Evolutionary conservation across 352 stramenopile species (phyloP), one percentile per base, ranked within the genome.

Genomic region (Globisporangium yorkense): DNA sequence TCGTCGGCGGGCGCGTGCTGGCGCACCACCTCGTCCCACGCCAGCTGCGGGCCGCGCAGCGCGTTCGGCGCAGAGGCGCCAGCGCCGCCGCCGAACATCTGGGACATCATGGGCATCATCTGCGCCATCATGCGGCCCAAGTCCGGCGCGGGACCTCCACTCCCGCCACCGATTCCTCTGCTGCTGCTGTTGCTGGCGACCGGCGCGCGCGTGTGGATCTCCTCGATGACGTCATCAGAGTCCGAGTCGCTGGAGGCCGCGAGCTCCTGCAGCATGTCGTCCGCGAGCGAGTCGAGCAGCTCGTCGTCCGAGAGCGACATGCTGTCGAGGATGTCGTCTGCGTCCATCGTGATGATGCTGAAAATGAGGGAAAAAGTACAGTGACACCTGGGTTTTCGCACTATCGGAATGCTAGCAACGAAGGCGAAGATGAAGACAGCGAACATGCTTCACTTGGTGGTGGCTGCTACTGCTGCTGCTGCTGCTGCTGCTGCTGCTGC

Each of bases 301-400:
- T 93, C 84, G 72, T 93, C 84, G 73, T 93, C 84, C 68, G 84
- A 93, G 51, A 93, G 74, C 59, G 80, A 90, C 80, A 91, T 90
- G 55, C 71, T 61, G 70, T 93, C 84, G 37, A 93, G 65, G 45
- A 93, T 87, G 64, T 91, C 77, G 57, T 84, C 73, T 66, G 80
- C 69, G 72, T 73, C 84, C 75, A 86, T 43, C 8, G 12, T 43
- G 39, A 43, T 18, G 16, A 43, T 43, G 39, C 12, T 18, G 39
- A 43, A 43, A 43, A 16, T 16, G 39, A 43, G 39, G 39, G 39
- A 27, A 27, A 27, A 27, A 27, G 24, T 27, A 1, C 24, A 27
- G 24, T 27, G 24, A 27, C 24, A 27, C 24, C 24, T 27, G 24
- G 24, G 24, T 27, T 27, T 27, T 27, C 24, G 24, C 24, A 27